Evolutionary conservation across 805 yeast genomes (phyloP).

Genomic region (Yamadazyma phyllophila): DNA sequence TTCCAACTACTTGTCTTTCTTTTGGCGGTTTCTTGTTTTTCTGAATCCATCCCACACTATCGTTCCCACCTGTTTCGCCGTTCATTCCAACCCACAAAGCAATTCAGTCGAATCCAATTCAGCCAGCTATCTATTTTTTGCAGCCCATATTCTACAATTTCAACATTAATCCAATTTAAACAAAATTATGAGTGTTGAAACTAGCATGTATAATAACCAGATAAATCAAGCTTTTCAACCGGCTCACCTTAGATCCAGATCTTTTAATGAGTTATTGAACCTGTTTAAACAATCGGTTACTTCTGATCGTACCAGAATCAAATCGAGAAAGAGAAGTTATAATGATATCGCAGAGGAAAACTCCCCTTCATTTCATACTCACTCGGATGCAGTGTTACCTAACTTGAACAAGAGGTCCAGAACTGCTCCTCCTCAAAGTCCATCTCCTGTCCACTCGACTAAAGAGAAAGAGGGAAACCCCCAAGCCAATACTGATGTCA

Average conservation of each 20-base stretch:
- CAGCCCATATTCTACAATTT: constrained; percentile 1
- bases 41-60: too few relatives aligned
- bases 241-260: constrained; percentile 32
- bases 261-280: constrained; percentile 32
- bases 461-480: background rate
- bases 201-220: constrained; percentile 30
- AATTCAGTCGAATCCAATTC: background rate
- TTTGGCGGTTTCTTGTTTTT: background rate
- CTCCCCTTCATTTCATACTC: background rate
- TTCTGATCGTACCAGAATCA: constrained; percentile 11
- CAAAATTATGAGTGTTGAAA: constrained; percentile 30
- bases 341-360: constrained; percentile 22
- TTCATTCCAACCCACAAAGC: background rate
- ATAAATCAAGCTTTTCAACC: constrained; percentile 25
- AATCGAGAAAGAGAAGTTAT: constrained; percentile 26
- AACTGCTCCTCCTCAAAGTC: constrained; percentile 47
- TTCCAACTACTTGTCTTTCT: background rate
- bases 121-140: constrained; percentile 5
- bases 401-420: constrained; percentile 34
- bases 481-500: background rate
- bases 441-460: constrained; percentile 1
- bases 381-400: constrained; percentile 2
- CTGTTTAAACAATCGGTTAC: constrained; percentile 23
- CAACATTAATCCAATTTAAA: background rate
- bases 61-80: too few relatives aligned